These are phyloP conservation scores for Ceratocystis smalleyi DNA, from an alignment of 2,329 filamentous ascomycete genomes.

Conservation along the genomic window DNA sequence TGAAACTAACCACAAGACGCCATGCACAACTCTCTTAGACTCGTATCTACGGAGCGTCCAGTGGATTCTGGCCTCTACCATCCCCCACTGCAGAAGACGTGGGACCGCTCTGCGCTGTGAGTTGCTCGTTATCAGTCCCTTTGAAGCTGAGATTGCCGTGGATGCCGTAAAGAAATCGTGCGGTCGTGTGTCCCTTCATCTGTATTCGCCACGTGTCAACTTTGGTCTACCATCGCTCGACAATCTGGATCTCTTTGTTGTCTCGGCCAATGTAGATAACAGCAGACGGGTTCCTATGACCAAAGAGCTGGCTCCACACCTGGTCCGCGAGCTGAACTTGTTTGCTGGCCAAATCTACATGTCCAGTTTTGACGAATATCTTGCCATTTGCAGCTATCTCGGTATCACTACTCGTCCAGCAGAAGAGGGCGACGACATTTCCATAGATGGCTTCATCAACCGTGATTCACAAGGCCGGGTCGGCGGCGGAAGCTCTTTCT, in stretches of 20 bases:
- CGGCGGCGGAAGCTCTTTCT: slow-evolving; percentile 19
- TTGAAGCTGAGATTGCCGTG: slow-evolving; percentile 41
- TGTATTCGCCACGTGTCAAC: slow-evolving; percentile 35
- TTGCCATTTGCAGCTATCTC: slow-evolving; percentile 34
- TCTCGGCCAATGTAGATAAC: too few relatives aligned
- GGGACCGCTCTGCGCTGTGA: slow-evolving; percentile 25
- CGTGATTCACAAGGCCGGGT: slow-evolving; percentile 4
- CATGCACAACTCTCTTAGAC: slow-evolving; percentile 22
- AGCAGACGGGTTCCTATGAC: slow-evolving; percentile 19
- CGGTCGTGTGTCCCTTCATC: slow-evolving; percentile 28
- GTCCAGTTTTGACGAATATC: slow-evolving; percentile 37
- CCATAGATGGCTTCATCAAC: slow-evolving; percentile 26
- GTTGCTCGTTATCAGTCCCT: slow-evolving; percentile 37
- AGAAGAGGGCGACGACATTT: slow-evolving; percentile 18
- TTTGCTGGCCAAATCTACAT: slow-evolving; percentile 57
- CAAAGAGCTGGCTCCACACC: slow-evolving; percentile 8
- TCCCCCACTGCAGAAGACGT: too few relatives aligned
- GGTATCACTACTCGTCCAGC: slow-evolving; percentile 28
- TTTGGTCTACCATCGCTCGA: slow-evolving; percentile 29
- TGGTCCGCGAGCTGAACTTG: slow-evolving; percentile 40
- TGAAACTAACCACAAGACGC: not conserved
- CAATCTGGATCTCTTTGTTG: slow-evolving; percentile 29
- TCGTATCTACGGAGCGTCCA: slow-evolving; percentile 37
- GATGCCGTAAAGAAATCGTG: slow-evolving; percentile 24
- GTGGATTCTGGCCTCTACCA: slow-evolving; percentile 30